Percentiles rank a stretch among this genome's conserved stretches.
Evolutionary conservation across 129 eudicot genomes (phyloP).

Genomic region (Calendula officinalis): DNA sequence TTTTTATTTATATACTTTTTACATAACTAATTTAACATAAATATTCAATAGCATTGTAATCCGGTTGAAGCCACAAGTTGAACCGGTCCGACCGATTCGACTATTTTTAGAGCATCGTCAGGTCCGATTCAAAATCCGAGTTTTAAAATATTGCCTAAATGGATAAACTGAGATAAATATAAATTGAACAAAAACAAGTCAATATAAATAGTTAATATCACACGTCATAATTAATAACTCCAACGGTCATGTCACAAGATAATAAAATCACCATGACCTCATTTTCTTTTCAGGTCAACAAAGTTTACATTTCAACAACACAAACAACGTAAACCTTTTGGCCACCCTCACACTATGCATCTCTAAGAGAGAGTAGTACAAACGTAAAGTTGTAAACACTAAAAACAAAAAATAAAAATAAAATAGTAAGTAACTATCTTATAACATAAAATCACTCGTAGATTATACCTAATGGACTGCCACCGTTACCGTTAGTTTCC

Average conservation of each 20-base stretch:
- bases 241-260: conserved; percentile 1
- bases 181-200: too few relatives aligned
- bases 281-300: conserved; percentile 2
- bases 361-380: conserved; percentile 46
- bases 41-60: too few relatives aligned
- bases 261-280: conserved; percentile 3
- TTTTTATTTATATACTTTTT: too few relatives aligned
- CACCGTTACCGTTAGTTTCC: conserved; percentile 35
- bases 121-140: too few relatives aligned
- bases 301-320: conserved; percentile 6
- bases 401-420: conserved; percentile 2
- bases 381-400: conserved; percentile 1
- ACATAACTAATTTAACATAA: too few relatives aligned
- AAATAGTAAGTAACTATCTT: not conserved
- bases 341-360: conserved; percentile 51
- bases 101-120: too few relatives aligned
- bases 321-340: not conserved
- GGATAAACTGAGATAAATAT: too few relatives aligned
- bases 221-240: not conserved
- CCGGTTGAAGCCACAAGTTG: too few relatives aligned
- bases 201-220: too few relatives aligned
- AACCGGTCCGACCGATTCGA: too few relatives aligned
- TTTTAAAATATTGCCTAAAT: too few relatives aligned
- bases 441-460: not conserved
- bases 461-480: not conserved